Percentiles rank a stretch among this genome's conserved stretches.
phyloP scores from a whole-genome alignment of 306 rosid genomes.

The Pterocarpus santalinus region DNA sequence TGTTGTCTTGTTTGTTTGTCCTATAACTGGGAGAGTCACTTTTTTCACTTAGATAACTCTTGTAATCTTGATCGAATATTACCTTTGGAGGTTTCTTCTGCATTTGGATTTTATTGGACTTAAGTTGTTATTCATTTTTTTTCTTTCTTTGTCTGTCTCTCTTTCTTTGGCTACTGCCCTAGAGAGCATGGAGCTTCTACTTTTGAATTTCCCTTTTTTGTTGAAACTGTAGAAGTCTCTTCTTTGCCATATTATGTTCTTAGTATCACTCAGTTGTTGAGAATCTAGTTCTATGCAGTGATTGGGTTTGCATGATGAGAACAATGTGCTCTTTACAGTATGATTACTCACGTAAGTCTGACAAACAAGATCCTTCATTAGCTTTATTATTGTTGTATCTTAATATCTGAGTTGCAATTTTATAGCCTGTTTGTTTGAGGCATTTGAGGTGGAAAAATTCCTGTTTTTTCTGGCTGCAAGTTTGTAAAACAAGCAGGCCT shows the following conservation, averaged over 20 bases:
- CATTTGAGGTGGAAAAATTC: conserved; percentile 11
- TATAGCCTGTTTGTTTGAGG: conserved; percentile 17
- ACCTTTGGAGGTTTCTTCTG: conserved; percentile 37
- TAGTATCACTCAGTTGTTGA: conserved; percentile 3
- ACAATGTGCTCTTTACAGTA: too few relatives aligned
- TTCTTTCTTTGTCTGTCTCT: neutral
- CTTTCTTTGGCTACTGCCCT: too few relatives aligned
- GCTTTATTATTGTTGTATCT: conserved; percentile 18
- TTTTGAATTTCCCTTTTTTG: too few relatives aligned
- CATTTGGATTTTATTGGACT: conserved; percentile 5
- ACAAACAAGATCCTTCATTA: conserved; percentile 10
- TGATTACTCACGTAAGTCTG: too few relatives aligned
- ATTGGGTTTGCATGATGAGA: conserved; percentile 25
- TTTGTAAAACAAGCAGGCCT: too few relatives aligned
- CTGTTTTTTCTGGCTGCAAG: neutral
- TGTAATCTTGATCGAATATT: conserved; percentile 14
- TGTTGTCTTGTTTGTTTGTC: too few relatives aligned
- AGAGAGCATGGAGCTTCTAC: too few relatives aligned
- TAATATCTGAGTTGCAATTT: neutral
- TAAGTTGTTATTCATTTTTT: neutral
- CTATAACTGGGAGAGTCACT: neutral
- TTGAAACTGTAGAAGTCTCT: too few relatives aligned
- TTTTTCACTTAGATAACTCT: neutral
- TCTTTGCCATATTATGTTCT: too few relatives aligned
- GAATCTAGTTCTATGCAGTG: neutral